These are phyloP conservation scores for Globisporangium nagaii DNA, from an alignment of 352 stramenopile genomes.

Conservation along the genomic window DNA sequence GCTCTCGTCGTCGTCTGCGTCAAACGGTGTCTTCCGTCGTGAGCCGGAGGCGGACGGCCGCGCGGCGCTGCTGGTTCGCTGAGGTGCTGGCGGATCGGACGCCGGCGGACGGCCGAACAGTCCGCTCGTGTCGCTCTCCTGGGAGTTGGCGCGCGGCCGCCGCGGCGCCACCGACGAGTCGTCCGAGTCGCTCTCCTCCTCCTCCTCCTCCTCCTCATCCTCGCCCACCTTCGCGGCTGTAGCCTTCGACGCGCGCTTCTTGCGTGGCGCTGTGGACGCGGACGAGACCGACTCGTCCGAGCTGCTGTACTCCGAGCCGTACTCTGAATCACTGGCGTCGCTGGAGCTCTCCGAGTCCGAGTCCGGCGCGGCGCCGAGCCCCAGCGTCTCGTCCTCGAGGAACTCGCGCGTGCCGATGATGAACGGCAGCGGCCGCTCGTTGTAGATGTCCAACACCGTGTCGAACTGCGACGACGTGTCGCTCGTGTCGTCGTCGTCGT, in stretches of 20 bases:
- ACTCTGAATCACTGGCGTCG: conserved; percentile 6
- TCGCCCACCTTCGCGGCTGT: not conserved
- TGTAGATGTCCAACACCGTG: conserved; percentile 85
- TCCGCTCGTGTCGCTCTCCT: conserved; percentile 51
- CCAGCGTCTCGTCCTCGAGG: conserved; percentile 79
- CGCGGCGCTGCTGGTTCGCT: conserved; percentile 4
- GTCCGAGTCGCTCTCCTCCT: conserved; percentile 26
- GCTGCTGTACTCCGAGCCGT: conserved; percentile 59
- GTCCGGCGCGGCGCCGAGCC: conserved; percentile 63
- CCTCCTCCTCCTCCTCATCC: conserved; percentile 15
- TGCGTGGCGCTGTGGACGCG: conserved; percentile 9
- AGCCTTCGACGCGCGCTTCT: conserved; percentile 12
- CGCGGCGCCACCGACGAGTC: conserved; percentile 20
- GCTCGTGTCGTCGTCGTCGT: conserved; percentile 53
- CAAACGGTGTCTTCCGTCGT: conserved; percentile 27
- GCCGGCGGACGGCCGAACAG: conserved; percentile 43
- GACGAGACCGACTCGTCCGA: conserved; percentile 48
- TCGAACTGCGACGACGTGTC: conserved; percentile 54
- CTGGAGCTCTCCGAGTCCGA: conserved; percentile 32
- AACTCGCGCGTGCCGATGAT: conserved; percentile 87
- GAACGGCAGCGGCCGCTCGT: conserved; percentile 80
- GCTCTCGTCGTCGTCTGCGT: conserved; percentile 38
- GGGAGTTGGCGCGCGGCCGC: conserved; percentile 30
- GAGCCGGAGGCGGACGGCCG: conserved; percentile 12
- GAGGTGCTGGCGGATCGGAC: not conserved